Base-by-base conservation (phyloP, 176 grass and related monocot species). In the Dendrocalamus sinicus region DNA sequence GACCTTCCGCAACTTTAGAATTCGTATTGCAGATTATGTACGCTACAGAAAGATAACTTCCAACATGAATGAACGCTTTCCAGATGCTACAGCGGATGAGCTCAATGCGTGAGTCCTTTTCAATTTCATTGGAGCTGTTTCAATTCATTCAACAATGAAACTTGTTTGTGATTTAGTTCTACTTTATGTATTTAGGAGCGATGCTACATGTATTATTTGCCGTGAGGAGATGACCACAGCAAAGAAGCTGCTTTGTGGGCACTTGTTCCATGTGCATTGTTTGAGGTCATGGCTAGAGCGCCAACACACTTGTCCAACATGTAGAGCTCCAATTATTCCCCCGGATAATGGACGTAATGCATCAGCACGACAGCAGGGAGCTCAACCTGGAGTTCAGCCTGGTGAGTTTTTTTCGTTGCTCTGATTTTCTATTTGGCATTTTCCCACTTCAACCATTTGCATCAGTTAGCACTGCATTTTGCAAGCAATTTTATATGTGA, bases 121-220 rank as follows among this genome's bases (percentile, higher is more conserved):
- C 39, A 58, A 64, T 20, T 80, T 28, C 22, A 80, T 69, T 43
- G 14, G 17, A 5, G 60, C 37, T 77, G 17, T 41, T 82, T 87
- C 16, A 60, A 51, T 79, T 83, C 1, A 30, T 28, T 79, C 20
- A 30, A 4, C 44, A 1, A 68, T 19, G 19, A 50, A 67, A 83
- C 23, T 41, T 87, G 3, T 60, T 64, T 35, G 17, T 79, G 19
- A 80, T 72, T 57, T 65, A 28, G 7, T 16, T 48, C 66, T 32
- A 58, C 11, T 60, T 52, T n/a, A 37, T 68, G 12, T 80, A 67
- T 86, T 68, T 91, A 98, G 96, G 84, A 92, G 91, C 1, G 96
- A 98, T 64, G 96, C 92, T 24, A 98, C 91, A 88, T 98, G 96
- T 81, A 98, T 98, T 75, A 98, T 98, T 89, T 98, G 96, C 78